Evolutionary conservation across 208 protist species (phyloP).

Genomic region (Crithidia brevicula): DNA sequence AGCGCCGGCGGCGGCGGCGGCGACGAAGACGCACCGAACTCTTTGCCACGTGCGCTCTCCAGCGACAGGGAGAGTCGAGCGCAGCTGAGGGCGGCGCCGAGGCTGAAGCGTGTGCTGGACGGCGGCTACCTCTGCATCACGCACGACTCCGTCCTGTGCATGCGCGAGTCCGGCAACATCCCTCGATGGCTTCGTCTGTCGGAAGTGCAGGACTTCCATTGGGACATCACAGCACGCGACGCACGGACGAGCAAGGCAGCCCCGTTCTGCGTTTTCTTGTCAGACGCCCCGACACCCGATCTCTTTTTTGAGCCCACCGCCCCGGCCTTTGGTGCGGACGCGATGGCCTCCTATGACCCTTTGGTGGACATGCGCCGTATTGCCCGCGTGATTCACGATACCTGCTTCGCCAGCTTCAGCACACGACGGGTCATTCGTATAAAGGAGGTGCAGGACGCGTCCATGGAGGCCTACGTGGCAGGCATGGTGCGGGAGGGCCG

Average conservation of each 20-base stretch:
- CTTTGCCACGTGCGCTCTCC: background rate
- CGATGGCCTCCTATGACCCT: slow-evolving; percentile 33
- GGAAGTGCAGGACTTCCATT: slow-evolving; percentile 46
- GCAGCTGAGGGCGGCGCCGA: background rate
- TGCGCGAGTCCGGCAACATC: slow-evolving; percentile 55
- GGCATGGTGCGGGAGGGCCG: slow-evolving; percentile 18
- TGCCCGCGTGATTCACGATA: slow-evolving; percentile 43
- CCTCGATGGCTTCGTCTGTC: slow-evolving; percentile 49
- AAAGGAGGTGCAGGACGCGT: slow-evolving; percentile 31
- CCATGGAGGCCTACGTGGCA: slow-evolving; percentile 32
- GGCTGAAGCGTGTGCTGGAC: slow-evolving; percentile 15
- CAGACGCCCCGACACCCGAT: slow-evolving; percentile 46
- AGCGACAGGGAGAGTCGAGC: background rate
- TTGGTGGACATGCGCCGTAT: slow-evolving; percentile 41
- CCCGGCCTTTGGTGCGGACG: slow-evolving; percentile 27
- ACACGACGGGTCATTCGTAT: slow-evolving; percentile 47
- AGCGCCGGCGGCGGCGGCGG: slow-evolving; percentile 1
- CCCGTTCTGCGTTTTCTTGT: slow-evolving; percentile 54
- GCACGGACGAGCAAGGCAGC: background rate
- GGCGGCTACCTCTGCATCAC: slow-evolving; percentile 56
- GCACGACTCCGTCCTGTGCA: slow-evolving; percentile 56
- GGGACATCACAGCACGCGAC: slow-evolving; percentile 20
- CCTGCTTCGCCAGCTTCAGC: slow-evolving; percentile 46
- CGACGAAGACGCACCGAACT: background rate
- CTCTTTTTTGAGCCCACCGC: slow-evolving; percentile 52